phyloP scores from a whole-genome alignment of 2,329 filamentous ascomycete genomes.

The Pseudogymnoascus sp. region DNA sequence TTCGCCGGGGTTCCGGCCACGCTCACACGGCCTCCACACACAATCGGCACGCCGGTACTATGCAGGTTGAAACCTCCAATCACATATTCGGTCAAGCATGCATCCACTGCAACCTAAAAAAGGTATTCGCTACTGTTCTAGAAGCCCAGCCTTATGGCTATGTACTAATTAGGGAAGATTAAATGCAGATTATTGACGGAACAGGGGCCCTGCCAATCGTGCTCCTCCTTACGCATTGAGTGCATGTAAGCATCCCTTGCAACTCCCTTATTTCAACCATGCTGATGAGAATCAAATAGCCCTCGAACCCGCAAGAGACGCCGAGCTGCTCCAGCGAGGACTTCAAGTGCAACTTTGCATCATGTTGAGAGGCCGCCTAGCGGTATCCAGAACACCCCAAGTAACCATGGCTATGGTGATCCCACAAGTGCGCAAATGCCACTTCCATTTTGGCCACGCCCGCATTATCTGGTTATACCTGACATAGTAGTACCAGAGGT shows the following conservation, averaged over 20 bases:
- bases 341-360: background rate
- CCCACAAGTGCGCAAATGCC: background rate
- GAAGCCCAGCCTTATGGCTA: background rate
- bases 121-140: slow-evolving; percentile 14
- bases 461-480: background rate
- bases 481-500: background rate
- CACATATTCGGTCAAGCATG: slow-evolving; percentile 22
- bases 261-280: background rate
- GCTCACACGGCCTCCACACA: background rate
- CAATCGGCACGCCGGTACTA: background rate
- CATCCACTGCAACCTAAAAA: slow-evolving; percentile 29
- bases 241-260: background rate
- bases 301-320: slow-evolving; percentile 6
- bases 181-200: slow-evolving; percentile 25
- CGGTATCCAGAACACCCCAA: background rate
- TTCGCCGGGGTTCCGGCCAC: background rate
- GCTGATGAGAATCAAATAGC: background rate
- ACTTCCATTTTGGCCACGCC: background rate
- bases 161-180: slow-evolving; percentile 18
- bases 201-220: slow-evolving; percentile 19
- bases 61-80: background rate
- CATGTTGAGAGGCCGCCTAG: background rate
- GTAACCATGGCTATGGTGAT: background rate
- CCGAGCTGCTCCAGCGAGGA: background rate
- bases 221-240: slow-evolving; percentile 1